Conservation (phyloP, 2,329 filamentous ascomycete species). For the Stagonosporopsis vannaccii region DNA sequence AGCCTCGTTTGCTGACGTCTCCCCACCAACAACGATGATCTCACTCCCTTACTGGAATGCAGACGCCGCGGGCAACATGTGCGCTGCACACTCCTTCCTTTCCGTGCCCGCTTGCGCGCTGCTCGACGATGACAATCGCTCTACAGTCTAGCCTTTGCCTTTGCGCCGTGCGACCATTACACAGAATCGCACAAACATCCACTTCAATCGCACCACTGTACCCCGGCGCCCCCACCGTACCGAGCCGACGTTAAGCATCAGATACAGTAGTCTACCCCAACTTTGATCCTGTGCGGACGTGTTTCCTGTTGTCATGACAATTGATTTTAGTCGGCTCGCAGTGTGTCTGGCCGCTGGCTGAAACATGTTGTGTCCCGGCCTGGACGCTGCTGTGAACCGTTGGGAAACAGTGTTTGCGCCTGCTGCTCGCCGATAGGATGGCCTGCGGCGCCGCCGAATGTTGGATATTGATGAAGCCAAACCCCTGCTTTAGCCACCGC, state of each 20-base stretch:
- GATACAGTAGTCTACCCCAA: background rate
- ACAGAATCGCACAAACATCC: constrained; percentile 2
- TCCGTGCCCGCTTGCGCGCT: background rate
- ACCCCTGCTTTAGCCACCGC: background rate
- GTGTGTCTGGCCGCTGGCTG: constrained; percentile 8
- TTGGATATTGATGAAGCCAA: constrained; percentile 10
- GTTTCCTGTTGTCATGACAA: constrained; percentile 13
- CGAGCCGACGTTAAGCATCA: constrained; percentile 10
- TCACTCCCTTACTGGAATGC: constrained; percentile 10
- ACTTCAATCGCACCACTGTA: background rate
- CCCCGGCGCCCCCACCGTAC: constrained; percentile 5
- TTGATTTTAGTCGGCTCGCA: constrained; percentile 3
- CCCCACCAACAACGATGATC: background rate
- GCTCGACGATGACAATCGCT: background rate
- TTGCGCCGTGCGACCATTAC: constrained; percentile 7
- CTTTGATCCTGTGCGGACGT: constrained; percentile 1
- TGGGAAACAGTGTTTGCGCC: constrained; percentile 19
- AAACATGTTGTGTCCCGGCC: constrained; percentile 11
- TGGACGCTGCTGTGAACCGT: constrained; percentile 20
- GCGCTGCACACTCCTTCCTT: background rate
- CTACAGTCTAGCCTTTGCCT: background rate
- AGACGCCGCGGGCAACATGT: background rate
- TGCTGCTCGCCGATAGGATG: constrained; percentile 4
- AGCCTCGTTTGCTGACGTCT: constrained; percentile 4
- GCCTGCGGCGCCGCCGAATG: constrained; percentile 7